A percentile compares a stretch with the other conserved stretches of the same genome.
These are phyloP conservation scores for Hypoxylon rickii DNA, from an alignment of 495 filamentous ascomycete genomes.

Conservation along the genomic window DNA sequence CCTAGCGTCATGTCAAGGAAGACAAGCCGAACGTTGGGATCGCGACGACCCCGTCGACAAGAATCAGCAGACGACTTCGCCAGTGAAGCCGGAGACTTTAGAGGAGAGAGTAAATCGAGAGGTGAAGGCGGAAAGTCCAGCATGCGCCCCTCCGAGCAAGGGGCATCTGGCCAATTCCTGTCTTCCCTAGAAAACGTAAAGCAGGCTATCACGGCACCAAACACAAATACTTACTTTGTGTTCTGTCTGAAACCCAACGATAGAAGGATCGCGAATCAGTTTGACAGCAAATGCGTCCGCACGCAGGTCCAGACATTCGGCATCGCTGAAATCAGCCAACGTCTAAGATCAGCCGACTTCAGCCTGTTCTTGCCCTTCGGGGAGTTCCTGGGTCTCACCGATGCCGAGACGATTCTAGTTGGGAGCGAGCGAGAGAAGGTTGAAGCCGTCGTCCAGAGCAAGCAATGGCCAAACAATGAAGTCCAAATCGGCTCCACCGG, in stretches of 20 bases:
- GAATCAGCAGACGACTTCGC: slow-evolving; percentile 60
- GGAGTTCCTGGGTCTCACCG: slow-evolving; percentile 88
- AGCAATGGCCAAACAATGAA: slow-evolving; percentile 89
- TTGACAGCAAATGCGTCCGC: slow-evolving; percentile 97
- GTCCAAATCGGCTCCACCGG: slow-evolving; percentile 89
- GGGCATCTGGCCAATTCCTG: slow-evolving; percentile 90
- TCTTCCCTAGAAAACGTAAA: slow-evolving; percentile 87
- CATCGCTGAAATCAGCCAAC: slow-evolving; percentile 94
- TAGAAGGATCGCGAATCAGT: slow-evolving; percentile 95
- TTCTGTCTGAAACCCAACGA: slow-evolving; percentile 99
- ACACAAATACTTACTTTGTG: slow-evolving; percentile 91
- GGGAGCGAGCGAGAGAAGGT: slow-evolving; percentile 93
- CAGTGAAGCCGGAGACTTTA: slow-evolving; percentile 37
- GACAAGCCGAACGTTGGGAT: slow-evolving; percentile 39
- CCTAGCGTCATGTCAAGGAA: slow-evolving; percentile 88
- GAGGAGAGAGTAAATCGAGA: slow-evolving; percentile 37
- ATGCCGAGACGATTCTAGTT: slow-evolving; percentile 79
- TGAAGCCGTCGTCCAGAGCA: slow-evolving; percentile 84
- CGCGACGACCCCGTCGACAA: slow-evolving; percentile 51
- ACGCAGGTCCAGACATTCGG: slow-evolving; percentile 94
- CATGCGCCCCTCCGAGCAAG: slow-evolving; percentile 62
- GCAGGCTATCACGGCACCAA: slow-evolving; percentile 75
- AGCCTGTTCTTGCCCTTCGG: slow-evolving; percentile 94
- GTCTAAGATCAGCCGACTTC: slow-evolving; percentile 90
- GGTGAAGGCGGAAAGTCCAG: slow-evolving; percentile 39